Conservation (phyloP, 495 filamentous ascomycete species). For the Xylaria castorea region DNA sequence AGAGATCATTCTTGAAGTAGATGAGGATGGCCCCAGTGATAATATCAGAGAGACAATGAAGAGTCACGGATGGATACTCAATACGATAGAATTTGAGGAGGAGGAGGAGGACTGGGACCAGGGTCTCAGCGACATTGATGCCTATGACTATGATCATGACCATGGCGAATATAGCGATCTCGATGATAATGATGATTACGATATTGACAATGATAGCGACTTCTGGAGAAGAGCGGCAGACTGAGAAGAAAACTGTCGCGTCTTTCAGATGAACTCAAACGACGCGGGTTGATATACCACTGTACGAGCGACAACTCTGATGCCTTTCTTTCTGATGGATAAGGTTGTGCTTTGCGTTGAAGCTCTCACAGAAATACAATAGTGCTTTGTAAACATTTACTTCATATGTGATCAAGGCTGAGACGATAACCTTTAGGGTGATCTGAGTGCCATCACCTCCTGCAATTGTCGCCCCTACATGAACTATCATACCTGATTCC, state of each 20-base stretch:
- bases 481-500: no score
- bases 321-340: neutral
- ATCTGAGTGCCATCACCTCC: no score
- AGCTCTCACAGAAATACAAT: neutral
- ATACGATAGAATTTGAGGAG: neutral
- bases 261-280: neutral
- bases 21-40: neutral
- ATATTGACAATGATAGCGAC: neutral
- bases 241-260: neutral
- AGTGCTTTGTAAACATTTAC: neutral
- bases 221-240: neutral
- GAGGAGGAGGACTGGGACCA: neutral
- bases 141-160: neutral
- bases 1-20: neutral
- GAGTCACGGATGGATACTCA: slow-evolving; percentile 2
- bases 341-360: neutral
- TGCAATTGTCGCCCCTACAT: no score
- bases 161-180: neutral
- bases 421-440: no score
- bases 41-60: neutral
- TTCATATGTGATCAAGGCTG: no score
- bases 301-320: neutral
- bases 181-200: neutral
- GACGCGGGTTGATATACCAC: neutral
- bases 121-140: neutral